Evolutionary conservation across 1,284 basidiomycete species (phyloP), one percentile per base, ranked within the genome.

Genomic region (Rhodotorula sp.): DNA sequence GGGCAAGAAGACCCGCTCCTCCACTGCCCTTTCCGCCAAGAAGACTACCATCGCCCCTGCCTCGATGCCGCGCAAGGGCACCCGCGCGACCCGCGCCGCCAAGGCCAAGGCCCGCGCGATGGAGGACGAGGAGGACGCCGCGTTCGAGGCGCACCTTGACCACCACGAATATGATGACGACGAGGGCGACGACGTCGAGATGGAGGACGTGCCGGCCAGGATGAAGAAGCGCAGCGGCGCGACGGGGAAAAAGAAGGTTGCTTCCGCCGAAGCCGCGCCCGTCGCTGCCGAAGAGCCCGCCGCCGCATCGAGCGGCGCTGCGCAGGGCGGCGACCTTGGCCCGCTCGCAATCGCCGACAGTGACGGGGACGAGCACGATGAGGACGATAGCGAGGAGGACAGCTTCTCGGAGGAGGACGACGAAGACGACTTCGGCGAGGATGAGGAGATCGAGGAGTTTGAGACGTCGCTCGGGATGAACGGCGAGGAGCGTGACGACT

Each of bases 281-380:
- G 19, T 32, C 12, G 53, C 29, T 15, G 51, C 29, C 51, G 51
- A 29, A 17, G 4, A 29, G 6, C 19, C 32, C 39, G 56, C 22
- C 25, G 25, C 53, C 21, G 53, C 32, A 9, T 29, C 32, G 53
- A n/a, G 37, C 34, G 34, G 15, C 10, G 17, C 22, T 13, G 37
- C 60, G 15, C 25, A 36, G 10, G 48, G 34, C 2, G 34, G 48
- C 7, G 48, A 79, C 51, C 76, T 77, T 25, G 79, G 22, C 32
- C 32, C 59, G 22, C 13, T n/a, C 46, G 34, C 36, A 12, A 27
- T n/a, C 46, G 60, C 15, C 5, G 48, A 78, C 32, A 77, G 77
- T n/a, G 79, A 80, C 22, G 71, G 76, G 37, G 74, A 77, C 29
- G 77, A 74, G 3, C 73, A 66, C 3, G 75, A 71, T 10, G 69